These are phyloP conservation scores for Verticillium longisporum DNA, from an alignment of 2,329 filamentous ascomycete species.

Conservation along the genomic window DNA sequence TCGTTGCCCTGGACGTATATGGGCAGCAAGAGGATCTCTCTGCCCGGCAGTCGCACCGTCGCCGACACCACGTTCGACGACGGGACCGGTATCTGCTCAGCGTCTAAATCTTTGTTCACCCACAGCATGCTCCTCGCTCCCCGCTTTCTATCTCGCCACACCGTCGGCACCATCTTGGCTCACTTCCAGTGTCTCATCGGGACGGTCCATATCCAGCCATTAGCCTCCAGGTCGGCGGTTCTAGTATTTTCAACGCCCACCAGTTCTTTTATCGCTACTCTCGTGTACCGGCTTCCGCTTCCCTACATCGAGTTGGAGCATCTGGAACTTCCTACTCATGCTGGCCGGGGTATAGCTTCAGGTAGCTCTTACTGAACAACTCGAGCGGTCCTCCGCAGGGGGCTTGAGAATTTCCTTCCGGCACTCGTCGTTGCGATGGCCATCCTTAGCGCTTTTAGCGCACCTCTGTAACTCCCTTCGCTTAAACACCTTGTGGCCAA, in stretches of 20 bases:
- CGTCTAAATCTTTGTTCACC: constrained; percentile 9
- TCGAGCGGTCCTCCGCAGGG: constrained; percentile 13
- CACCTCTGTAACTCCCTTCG: constrained; percentile 17
- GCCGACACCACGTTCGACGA: not conserved
- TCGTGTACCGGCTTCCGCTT: constrained; percentile 10
- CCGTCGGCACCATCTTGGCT: constrained; percentile 1
- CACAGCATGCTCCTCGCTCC: constrained; percentile 13
- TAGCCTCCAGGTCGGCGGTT: constrained; percentile 9
- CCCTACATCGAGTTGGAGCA: constrained; percentile 11
- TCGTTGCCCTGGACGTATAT: not conserved
- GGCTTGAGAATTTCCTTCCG: constrained; percentile 9
- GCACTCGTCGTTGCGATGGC: constrained; percentile 14
- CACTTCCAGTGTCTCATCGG: constrained; percentile 10
- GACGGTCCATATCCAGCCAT: constrained; percentile 9
- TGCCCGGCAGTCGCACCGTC: not conserved
- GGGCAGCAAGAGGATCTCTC: not conserved
- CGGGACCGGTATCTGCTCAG: constrained; percentile 7
- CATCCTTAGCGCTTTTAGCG: constrained; percentile 8
- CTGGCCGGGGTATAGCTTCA: constrained; percentile 10
- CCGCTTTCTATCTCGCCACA: constrained; percentile 9
- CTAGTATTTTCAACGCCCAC: constrained; percentile 9
- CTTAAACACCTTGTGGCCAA: constrained; percentile 18
- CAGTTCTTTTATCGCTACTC: constrained; percentile 8
- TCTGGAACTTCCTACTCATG: not conserved
- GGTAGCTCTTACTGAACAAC: constrained; percentile 15